Evolutionary conservation across 108 stramenopile species (phyloP), one percentile per base, ranked within the genome.

Genomic region (Cylindrotheca closterium): DNA sequence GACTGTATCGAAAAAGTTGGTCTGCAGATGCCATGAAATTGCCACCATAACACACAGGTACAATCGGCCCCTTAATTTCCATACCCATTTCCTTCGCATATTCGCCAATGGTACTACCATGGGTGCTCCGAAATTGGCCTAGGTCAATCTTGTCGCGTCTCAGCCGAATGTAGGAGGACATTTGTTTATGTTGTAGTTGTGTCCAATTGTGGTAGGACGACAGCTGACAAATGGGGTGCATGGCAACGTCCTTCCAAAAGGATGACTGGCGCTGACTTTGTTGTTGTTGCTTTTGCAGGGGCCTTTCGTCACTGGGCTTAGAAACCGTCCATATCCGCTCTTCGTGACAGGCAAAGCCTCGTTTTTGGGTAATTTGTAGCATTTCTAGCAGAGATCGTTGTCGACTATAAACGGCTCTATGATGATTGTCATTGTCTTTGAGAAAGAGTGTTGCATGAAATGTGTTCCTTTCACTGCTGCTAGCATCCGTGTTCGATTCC

Each of bases 341-440:
- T 56, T 56, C 55, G 29, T 56, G 55, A 27, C 65, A 67, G 7
- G 55, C 65, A 57, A 67, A 67, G 3, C 55, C 65, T 56, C 18
- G 26, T 47, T 55, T 26, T 1, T 27, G 29, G 19, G 55, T n/a
- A 26, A 67, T 55, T 10, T n/a, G 54, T 23, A 67, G n/a, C 55
- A 67, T 42, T 46, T 67, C 65, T 5, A 56, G 42, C 23, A 67
- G 12, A 8, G 54, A n/a, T n/a, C 28, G 23, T 18, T 27, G 29
- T 7, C 55, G 55, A 29, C 55, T 56, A n/a, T 56, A 56, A 29
- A 27, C 26, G 7, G 8, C 28, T 56, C 55, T 23, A 15, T 30
- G 55, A 12, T 8, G 4, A 30, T 56, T 56, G 55, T 56, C 28
- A 30, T 71, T 65, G 37, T 67, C 65, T 47, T 67, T 67, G 10